Base-by-base conservation (phyloP, 23 red algal genomes). In the Chondrus crispus region DNA sequence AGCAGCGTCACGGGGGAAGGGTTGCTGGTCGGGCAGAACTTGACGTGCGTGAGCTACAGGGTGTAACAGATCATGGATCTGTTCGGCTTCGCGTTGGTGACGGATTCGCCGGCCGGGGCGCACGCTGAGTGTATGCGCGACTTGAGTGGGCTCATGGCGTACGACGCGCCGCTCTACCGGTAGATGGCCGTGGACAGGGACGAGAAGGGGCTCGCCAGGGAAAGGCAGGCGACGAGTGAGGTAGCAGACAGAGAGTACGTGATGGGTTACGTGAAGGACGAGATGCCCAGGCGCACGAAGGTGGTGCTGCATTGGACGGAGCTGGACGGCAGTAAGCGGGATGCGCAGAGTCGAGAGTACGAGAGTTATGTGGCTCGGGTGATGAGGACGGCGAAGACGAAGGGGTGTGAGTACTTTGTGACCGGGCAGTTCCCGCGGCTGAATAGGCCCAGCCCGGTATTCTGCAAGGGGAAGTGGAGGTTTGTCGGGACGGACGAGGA, bases 301-400 rank as follows among this genome's bases (percentile, higher is more conserved):
- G 55, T 86, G 62, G 30, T 86, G 39, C 72, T 86, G 41, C 47
- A 86, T 64, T 86, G 82, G 82, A 58, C 82, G 39, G 60, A 39
- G 70, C 38, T 76, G 70, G 36, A 76, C 38, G 70, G 41, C 26
- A 39, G 70, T 20, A 38, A 46, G 36, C 38, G 82, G 55, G 82
- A 64, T 46, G 58, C 82, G 29, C 35, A 24, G 5, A 9, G 36
- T 38, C 51, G 30, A 16, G 82, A 37, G 32, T 18, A 58, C 46
- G 36, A 12, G 39, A 35, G 37, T 38, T 55, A 42, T 33, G 26
- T 60, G 43, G 24, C 53, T 28, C 46, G 30, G 48, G 58, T 72
- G 60, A 37, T 86, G 8, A 8, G 36, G 52, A 29, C 8, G 18
- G 82, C 62, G 14, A 86, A 86, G 62, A 20, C 8, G 35, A 63